Evolutionary conservation across 2,329 filamentous ascomycete genomes (phyloP).

Genomic region (Botrytis deweyae): DNA sequence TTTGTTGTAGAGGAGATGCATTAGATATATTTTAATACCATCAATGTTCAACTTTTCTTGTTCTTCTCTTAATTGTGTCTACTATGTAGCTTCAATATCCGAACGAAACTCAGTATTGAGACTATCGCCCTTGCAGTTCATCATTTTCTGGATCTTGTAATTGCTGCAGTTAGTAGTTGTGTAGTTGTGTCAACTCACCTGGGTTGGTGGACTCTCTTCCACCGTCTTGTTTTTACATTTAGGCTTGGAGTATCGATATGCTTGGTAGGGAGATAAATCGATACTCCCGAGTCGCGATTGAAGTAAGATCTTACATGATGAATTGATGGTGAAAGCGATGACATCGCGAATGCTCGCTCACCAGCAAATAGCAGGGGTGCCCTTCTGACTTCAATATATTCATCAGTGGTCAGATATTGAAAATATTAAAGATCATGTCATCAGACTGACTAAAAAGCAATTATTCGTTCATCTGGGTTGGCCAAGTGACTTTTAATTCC

Average conservation of each 20-base stretch:
- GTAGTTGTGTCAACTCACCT: not conserved
- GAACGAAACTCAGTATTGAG: not conserved
- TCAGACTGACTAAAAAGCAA: not conserved
- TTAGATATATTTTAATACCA: not conserved
- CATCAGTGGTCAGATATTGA: not conserved
- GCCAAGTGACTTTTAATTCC: not conserved
- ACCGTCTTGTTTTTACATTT: not conserved
- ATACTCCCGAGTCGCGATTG: not conserved
- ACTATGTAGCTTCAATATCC: not conserved
- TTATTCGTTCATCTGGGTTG: not conserved
- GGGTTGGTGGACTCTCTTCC: not conserved
- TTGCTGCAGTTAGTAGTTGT: not conserved
- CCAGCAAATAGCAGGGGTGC: not conserved
- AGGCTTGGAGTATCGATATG: not conserved
- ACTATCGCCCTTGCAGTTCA: not conserved
- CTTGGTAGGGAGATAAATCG: not conserved
- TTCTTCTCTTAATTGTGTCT: not conserved
- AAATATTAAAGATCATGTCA: not conserved
- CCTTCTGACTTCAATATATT: not conserved
- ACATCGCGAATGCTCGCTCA: not conserved
- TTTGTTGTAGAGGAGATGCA: fast-evolving
- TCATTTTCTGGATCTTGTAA: not conserved
- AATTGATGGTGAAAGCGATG: not conserved
- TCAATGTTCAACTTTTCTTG: not conserved
- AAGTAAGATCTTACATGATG: not conserved